Percentiles rank a stretch among this genome's conserved stretches.
These are phyloP conservation scores for Plectosphaerella sp. DNA, from an alignment of 2,329 filamentous ascomycete genomes.

Conservation along the genomic window DNA sequence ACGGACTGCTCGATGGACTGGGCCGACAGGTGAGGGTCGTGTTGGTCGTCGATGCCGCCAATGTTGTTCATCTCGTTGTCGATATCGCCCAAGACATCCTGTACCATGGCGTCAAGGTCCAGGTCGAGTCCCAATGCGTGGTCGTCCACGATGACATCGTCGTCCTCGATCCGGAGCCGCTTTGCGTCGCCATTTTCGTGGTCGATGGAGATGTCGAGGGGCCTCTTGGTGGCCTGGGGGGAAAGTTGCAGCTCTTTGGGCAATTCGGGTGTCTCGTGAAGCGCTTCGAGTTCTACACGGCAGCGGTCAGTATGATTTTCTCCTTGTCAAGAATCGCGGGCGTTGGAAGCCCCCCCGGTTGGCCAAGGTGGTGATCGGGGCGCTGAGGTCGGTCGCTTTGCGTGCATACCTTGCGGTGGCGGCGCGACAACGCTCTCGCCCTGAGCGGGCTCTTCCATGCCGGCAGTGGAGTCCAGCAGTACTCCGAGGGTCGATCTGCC, in stretches of 20 bases:
- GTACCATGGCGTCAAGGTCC: slow-evolving; percentile 16
- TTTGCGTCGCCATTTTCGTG: slow-evolving; percentile 26
- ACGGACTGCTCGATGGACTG: background rate
- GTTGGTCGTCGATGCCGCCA: slow-evolving; percentile 19
- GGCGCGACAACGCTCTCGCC: background rate
- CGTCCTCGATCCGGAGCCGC: slow-evolving; percentile 11
- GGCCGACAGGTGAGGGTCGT: slow-evolving; percentile 17
- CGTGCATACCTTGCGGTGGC: background rate
- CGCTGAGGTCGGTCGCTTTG: background rate
- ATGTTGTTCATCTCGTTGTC: slow-evolving; percentile 11
- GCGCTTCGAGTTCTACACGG: slow-evolving; percentile 12
- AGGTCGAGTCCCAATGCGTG: slow-evolving; percentile 6
- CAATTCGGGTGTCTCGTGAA: slow-evolving; percentile 25
- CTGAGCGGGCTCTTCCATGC: slow-evolving; percentile 3
- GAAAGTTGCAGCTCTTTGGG: slow-evolving; percentile 24
- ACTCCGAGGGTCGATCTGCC: slow-evolving; percentile 1
- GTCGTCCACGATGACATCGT: slow-evolving; percentile 23
- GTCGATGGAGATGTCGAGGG: slow-evolving; percentile 24
- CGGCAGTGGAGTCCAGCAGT: background rate
- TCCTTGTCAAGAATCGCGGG: background rate
- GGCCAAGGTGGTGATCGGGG: slow-evolving; percentile 1
- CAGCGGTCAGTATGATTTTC: background rate
- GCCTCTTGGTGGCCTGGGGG: slow-evolving; percentile 26
- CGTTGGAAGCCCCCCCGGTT: background rate
- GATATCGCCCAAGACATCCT: slow-evolving; percentile 22